Evolutionary conservation across 345 rosid species (phyloP).

Genomic region (Moringa oleifera): DNA sequence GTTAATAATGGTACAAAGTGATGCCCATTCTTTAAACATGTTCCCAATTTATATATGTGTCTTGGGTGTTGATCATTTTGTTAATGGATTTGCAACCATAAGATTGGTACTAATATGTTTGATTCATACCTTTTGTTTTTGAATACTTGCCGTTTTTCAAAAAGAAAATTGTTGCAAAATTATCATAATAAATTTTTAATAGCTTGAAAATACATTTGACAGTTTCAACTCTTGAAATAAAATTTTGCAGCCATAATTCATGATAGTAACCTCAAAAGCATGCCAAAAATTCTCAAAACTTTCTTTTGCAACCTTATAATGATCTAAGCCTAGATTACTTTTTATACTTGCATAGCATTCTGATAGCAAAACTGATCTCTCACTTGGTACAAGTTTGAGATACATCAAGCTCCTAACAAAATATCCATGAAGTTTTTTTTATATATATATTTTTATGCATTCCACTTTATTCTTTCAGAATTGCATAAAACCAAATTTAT

Average conservation of each 20-base stretch:
- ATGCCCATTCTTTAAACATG: too few relatives aligned
- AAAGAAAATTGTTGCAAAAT: not conserved
- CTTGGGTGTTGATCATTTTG: conserved; percentile 2
- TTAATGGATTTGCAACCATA: conserved; percentile 9
- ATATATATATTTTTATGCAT: not conserved
- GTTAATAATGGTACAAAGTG: too few relatives aligned
- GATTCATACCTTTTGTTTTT: not conserved
- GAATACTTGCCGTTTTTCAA: too few relatives aligned
- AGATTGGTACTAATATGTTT: not conserved
- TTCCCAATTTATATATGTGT: not conserved
- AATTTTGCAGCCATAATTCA: not conserved
- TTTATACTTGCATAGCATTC: not conserved
- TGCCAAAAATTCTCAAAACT: not conserved
- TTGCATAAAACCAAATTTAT: conserved; percentile 2
- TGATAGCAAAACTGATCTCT: not conserved
- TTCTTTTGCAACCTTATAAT: too few relatives aligned
- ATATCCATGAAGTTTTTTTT: conserved; percentile 5
- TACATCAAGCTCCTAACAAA: conserved; percentile 7
- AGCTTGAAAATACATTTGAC: too few relatives aligned
- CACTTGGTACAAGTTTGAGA: too few relatives aligned
- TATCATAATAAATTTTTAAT: conserved; percentile 9
- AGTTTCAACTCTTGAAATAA: conserved; percentile 7
- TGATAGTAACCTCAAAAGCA: conserved; percentile 9
- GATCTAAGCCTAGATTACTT: too few relatives aligned
- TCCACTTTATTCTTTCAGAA: conserved; percentile 10